Base-by-base conservation (phyloP, 2,329 filamentous ascomycete genomes). In the Stagonosporopsis cucurbitacearum region DNA sequence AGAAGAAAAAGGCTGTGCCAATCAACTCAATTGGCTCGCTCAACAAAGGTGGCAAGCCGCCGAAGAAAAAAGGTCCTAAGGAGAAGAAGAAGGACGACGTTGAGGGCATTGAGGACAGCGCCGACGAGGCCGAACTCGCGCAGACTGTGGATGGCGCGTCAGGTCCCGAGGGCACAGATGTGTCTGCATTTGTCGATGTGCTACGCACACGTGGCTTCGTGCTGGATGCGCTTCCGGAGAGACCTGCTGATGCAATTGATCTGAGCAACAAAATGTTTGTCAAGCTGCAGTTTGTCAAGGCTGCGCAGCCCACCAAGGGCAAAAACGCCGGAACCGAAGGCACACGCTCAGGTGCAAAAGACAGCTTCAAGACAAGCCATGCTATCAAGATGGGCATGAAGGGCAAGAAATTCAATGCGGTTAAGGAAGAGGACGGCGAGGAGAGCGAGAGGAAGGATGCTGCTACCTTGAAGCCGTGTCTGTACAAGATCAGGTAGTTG, bases 211-310 rank as follows among this genome's bases (percentile, higher is more conserved):
- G 93, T 19, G 95, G 95, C 0, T 97, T 99, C 69, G 81, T 93
- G n/a, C 82, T 97, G 26, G 89, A 77, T 52, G 72, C 69, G 26
- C 57, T 67, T 35, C 67, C 67, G 0, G 72, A 89, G 66, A 85
- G 86, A 8, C 85, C 84, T 65, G 83, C 80, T 60, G 76, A 75
- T 22, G 85, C 88, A 0, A 82, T 96, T 9, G 92, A 99, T 78
- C 79, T 96, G 69, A 85, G 84, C 52, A 99, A 99, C 79, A 96
- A 90, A 79, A 99, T 99, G 95, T 99, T 99, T 80, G 94, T 98
- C 65, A 91, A 89, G 79, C 94, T 99, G 92, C 87, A 89, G 67
- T 99, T 99, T 76, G 81, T 93, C 67, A 99, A 98, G 80, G 86
- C 84, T n/a, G 86, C 86, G 19, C 80, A 86, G 40, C 89, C 93